phyloP scores from a whole-genome alignment of 2,329 filamentous ascomycete genomes.

The Phyllosticta citriasiana region DNA sequence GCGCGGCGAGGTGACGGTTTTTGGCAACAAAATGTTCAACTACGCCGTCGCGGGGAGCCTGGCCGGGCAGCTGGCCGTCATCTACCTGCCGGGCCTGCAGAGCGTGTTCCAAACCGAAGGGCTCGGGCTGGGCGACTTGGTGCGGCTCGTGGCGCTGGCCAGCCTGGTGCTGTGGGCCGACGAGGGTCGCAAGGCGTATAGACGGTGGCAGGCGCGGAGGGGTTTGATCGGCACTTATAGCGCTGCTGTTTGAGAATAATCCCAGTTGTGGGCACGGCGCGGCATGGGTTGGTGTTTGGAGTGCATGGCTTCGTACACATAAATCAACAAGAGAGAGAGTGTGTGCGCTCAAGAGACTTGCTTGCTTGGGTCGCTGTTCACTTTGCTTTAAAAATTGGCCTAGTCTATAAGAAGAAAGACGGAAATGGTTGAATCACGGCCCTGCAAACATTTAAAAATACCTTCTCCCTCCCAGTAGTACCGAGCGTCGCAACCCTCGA shows the following conservation, averaged over 20 bases:
- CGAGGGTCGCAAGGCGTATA: conserved; percentile 66
- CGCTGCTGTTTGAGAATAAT: conserved; percentile 23
- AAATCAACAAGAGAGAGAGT: too few species aligned
- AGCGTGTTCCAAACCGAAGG: conserved; percentile 93
- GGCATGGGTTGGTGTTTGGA: too few species aligned
- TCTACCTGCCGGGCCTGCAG: conserved; percentile 91
- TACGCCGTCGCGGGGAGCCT: conserved; percentile 83
- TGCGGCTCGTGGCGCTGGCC: conserved; percentile 62
- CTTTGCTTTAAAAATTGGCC: too few species aligned
- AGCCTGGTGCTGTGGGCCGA: conserved; percentile 95
- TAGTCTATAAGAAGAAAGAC: too few species aligned
- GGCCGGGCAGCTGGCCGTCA: conserved; percentile 77
- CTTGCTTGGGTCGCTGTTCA: too few species aligned
- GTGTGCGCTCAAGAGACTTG: too few species aligned
- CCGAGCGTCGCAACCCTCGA: too few species aligned
- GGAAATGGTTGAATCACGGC: too few species aligned
- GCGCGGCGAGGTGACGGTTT: conserved; percentile 69
- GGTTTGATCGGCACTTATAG: conserved; percentile 25
- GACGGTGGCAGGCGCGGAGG: conserved; percentile 33
- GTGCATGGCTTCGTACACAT: too few species aligned
- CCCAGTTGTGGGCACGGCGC: too few species aligned
- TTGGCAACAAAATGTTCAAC: conserved; percentile 84
- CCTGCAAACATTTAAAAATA: too few species aligned
- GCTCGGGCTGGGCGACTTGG: conserved; percentile 61
- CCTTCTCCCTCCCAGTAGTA: too few species aligned